Evolutionary conservation across 202 grass and related monocot species (phyloP), one percentile per base, ranked within the genome.

Genomic region (Sporobolus alterniflorus): DNA sequence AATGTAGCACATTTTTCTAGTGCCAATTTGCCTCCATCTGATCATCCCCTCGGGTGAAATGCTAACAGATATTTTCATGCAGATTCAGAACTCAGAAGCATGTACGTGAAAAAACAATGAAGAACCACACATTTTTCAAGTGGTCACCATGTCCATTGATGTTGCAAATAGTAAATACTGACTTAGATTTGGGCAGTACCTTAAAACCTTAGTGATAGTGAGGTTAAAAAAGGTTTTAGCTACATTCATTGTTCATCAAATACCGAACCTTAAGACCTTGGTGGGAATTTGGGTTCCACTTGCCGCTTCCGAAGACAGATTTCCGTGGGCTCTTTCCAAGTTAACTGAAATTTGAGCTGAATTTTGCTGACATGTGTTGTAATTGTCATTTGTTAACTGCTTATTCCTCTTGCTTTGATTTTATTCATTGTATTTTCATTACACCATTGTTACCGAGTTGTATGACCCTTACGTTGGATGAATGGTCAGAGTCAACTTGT

Each of bases 41-140:
- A 47, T 48, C 9, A 11, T 26, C 13, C 39, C 34, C 51, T 48
- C 6, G 32, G 36, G 14, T 25, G 20, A 48, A 82, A 67, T 61
- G 61, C 12, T 75, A 34, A 61, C 43, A 48, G 9, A 74, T 40
- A 32, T 43, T 46, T 56, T 73, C 34, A 42, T 84, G 67, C 74
- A 84, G 86, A 60, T 64, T 78, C 47, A 26, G 56, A 39, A n/a
- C n/a, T n/a, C n/a, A n/a, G n/a, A 82, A 82, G 44, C 64, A 55
- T 71, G 11, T 50, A 71, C 26, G 6, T 71, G 73, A 34, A n/a
- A 67, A 64, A 26, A 18, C 54, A 30, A 55, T 55, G 11, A 48
- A 67, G 29, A 59, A 40, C 54, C 50, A n/a, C 50, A 52, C 18
- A 21, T 61, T 82, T 30, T 68, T 68, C 49, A 49, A 24, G 18